Conservation (phyloP, 2,329 filamentous ascomycete genomes). For the Bipolaris gigantea region DNA sequence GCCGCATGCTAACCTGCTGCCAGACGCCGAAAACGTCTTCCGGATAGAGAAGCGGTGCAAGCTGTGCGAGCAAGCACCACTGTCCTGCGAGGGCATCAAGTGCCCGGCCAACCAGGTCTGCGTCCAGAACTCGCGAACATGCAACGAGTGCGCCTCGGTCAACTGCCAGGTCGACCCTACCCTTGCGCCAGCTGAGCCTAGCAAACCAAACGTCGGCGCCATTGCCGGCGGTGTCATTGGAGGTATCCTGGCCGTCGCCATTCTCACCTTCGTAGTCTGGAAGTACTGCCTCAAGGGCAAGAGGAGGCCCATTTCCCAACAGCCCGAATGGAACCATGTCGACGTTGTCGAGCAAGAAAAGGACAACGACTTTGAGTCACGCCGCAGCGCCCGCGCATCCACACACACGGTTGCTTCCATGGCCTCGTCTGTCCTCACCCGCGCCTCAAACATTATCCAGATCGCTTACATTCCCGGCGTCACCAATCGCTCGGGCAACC, state of each 20-base stretch:
- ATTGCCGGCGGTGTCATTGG: slow-evolving; percentile 92
- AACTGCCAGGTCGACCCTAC: slow-evolving; percentile 53
- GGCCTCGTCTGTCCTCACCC: slow-evolving; percentile 90
- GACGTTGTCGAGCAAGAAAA: slow-evolving; percentile 61
- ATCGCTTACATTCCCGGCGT: slow-evolving; percentile 98
- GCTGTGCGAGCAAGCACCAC: slow-evolving; percentile 53
- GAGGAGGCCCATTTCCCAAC: slow-evolving; percentile 59
- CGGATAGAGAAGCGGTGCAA: slow-evolving; percentile 63
- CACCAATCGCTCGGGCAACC: slow-evolving; percentile 83
- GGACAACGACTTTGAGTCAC: slow-evolving; percentile 57
- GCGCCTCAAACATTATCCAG: slow-evolving; percentile 98
- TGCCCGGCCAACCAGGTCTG: slow-evolving; percentile 61
- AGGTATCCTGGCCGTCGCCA: slow-evolving; percentile 73
- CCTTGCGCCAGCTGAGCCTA: slow-evolving; percentile 28
- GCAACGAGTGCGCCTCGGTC: slow-evolving; percentile 61
- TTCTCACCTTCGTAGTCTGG: slow-evolving; percentile 80
- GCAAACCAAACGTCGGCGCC: slow-evolving; percentile 69
- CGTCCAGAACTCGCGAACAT: slow-evolving; percentile 61
- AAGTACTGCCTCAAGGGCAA: slow-evolving; percentile 82
- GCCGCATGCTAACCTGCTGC: slow-evolving; percentile 14
- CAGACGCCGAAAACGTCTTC: slow-evolving; percentile 44
- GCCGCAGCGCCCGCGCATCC: slow-evolving; percentile 68
- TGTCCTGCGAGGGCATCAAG: slow-evolving; percentile 58
- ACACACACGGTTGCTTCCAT: slow-evolving; percentile 88
- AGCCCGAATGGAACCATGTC: slow-evolving; percentile 60